These are phyloP conservation scores for Fraxinus cuspidata DNA, from an alignment of 257 asterid genomes.

Conservation along the genomic window DNA sequence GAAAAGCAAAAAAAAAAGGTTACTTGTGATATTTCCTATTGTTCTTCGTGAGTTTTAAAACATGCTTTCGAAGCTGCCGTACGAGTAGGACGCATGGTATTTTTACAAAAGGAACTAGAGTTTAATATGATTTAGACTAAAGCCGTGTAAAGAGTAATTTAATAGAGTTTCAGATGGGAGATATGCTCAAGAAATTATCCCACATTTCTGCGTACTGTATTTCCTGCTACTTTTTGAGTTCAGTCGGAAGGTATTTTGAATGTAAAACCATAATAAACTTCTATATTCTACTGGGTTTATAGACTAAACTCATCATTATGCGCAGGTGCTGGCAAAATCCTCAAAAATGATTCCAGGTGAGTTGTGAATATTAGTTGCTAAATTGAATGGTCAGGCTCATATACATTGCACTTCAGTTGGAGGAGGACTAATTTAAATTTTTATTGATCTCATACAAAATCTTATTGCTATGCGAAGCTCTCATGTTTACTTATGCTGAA, in stretches of 20 bases:
- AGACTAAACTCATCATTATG: slow-evolving; percentile 33
- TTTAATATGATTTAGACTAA: not conserved
- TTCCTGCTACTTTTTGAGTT: not conserved
- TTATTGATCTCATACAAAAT: not conserved
- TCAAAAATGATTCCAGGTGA: slow-evolving; percentile 94
- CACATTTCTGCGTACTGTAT: not conserved
- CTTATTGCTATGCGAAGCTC: slow-evolving; percentile 7
- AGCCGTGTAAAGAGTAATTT: not conserved
- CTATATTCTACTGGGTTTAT: not conserved
- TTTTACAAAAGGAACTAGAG: not conserved
- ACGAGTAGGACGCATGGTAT: not conserved
- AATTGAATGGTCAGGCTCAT: not conserved
- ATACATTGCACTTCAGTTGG: not conserved
- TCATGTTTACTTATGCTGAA: slow-evolving; percentile 4
- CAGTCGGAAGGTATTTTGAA: not conserved
- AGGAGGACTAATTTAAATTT: not conserved
- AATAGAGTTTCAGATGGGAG: not conserved
- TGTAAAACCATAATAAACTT: not conserved
- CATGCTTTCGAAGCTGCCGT: not conserved
- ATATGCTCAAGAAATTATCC: not conserved
- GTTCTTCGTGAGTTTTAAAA: not conserved
- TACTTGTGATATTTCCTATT: not conserved
- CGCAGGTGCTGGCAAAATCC: slow-evolving; percentile 87
- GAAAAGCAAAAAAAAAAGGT: too few species aligned
- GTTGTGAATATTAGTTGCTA: slow-evolving; percentile 20